Base-by-base conservation (phyloP, 2,329 filamentous ascomycete species). In the Immersiporthe knoxdaviesiana region DNA sequence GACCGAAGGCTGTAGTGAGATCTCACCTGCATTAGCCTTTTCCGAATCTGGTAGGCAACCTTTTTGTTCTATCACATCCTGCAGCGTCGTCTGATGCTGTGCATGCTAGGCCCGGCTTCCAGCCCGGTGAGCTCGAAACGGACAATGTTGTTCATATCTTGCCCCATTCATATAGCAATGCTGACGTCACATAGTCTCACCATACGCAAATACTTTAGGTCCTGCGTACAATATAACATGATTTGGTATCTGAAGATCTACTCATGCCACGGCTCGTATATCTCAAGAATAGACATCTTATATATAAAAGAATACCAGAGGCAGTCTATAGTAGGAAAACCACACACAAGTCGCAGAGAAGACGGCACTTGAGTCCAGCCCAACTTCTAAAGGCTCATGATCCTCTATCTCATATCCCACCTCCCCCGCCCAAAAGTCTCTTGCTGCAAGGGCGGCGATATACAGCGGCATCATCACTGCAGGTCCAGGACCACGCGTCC, bases 401-500 rank as follows among this genome's bases (percentile, higher is more conserved):
- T n/a, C n/a, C n/a, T n/a, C n/a, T n/a, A n/a, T n/a, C 2, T 16
- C 11, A 16, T 7, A 12, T 11, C 11, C 35, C 35, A 8, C 3
- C 37, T 39, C 50, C 30, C 56, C 44, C n/a, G 3, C 7, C 16
- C 2, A 3, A 39, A 56, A 8, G n/a, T n/a, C n/a, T 5, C 7
- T 56, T 44, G 5, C 41, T 44, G 16, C 16, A 21, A 47, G 6
- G 21, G 7, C 21, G 21, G 2, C 2, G n/a, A n/a, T n/a, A n/a
- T 35, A 8, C 35, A 35, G 35, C 8, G 35, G 35, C 2, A 39
- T 65, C 41, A 67, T 50, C 41, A 67, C 41, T 67, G 60, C 21
- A 74, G 54, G n/a, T 74, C 72, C 41, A 74, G 50, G 8, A 74
- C 73, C 8, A 74, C 73, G 4, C 73, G 70, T 3, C 73, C 73